A percentile compares a stretch with the other conserved stretches of the same genome.
These are phyloP conservation scores for Metschnikowia dekortorum DNA, from an alignment of 805 yeast species.

Conservation along the genomic window DNA sequence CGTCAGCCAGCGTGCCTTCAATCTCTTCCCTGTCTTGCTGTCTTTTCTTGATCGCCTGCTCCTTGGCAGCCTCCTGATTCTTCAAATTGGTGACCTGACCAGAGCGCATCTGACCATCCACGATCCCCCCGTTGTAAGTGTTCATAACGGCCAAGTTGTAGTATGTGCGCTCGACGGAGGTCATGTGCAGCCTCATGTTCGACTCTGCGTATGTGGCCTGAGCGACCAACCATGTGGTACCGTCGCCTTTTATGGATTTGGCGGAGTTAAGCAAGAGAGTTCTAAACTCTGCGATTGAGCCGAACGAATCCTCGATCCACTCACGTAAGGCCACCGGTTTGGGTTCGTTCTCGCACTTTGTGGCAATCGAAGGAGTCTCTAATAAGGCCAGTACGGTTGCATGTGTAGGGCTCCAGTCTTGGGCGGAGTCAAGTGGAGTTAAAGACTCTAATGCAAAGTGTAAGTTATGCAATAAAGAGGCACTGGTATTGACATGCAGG, in stretches of 20 bases:
- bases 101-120: conserved; percentile 55
- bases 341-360: conserved; percentile 31
- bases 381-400: conserved; percentile 33
- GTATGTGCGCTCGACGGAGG: conserved; percentile 16
- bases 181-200: conserved; percentile 21
- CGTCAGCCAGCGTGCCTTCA: conserved; percentile 7
- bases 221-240: conserved; percentile 86
- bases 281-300: conserved; percentile 71
- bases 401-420: conserved; percentile 14
- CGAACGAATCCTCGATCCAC: conserved; percentile 62
- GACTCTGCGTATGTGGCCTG: conserved; percentile 34
- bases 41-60: conserved; percentile 23
- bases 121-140: conserved; percentile 88
- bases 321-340: conserved; percentile 32
- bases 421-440: conserved; percentile 20
- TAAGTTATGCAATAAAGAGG: conserved; percentile 45
- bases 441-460: conserved; percentile 47
- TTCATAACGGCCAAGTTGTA: conserved; percentile 63
- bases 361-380: conserved; percentile 39
- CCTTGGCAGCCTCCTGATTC: conserved; percentile 29
- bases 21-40: conserved; percentile 20
- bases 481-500: conserved; percentile 39
- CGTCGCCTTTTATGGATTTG: conserved; percentile 75
- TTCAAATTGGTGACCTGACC: conserved; percentile 47
- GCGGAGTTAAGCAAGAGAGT: conserved; percentile 68